Conservation (phyloP, 2,329 filamentous ascomycete species). For the Hypoxylon sp. region DNA sequence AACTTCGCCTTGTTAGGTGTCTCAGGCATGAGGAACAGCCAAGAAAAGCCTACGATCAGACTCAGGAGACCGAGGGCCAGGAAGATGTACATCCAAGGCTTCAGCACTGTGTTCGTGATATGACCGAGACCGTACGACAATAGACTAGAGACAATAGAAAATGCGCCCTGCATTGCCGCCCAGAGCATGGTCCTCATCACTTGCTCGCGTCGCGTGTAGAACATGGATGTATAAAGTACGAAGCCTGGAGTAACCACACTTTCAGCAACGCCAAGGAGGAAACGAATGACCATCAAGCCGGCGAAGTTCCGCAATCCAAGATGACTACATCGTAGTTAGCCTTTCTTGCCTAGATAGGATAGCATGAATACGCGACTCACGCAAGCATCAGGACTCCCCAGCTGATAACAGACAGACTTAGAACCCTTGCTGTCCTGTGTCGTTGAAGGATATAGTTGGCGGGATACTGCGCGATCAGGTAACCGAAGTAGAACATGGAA, state of each 20-base stretch:
- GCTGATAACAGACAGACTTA: conserved; percentile 35
- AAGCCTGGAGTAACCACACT: conserved; percentile 38
- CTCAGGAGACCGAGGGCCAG: conserved; percentile 42
- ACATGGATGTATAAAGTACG: conserved; percentile 42
- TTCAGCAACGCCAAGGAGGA: conserved; percentile 38
- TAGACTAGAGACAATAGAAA: conserved; percentile 45
- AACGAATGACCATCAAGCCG: conserved; percentile 37
- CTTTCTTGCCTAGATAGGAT: not conserved
- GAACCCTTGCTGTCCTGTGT: conserved; percentile 41
- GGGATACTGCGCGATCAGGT: conserved; percentile 25
- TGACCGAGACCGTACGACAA: conserved; percentile 49
- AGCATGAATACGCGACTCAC: conserved; percentile 23
- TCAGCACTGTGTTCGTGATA: conserved; percentile 46
- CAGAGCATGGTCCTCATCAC: conserved; percentile 39
- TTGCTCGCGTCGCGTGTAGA: conserved; percentile 51
- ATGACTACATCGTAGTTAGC: conserved; percentile 33
- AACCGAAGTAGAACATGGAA: conserved; percentile 38
- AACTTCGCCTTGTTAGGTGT: conserved; percentile 42
- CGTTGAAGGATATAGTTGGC: conserved; percentile 40
- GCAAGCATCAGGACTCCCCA: conserved; percentile 46
- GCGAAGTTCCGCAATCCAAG: conserved; percentile 51
- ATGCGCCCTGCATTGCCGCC: conserved; percentile 42
- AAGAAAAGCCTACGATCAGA: conserved; percentile 32
- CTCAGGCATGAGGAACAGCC: conserved; percentile 43
- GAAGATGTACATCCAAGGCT: conserved; percentile 46